phyloP scores from a whole-genome alignment of 2,329 filamentous ascomycete genomes.

The Fusarium sublunatum region DNA sequence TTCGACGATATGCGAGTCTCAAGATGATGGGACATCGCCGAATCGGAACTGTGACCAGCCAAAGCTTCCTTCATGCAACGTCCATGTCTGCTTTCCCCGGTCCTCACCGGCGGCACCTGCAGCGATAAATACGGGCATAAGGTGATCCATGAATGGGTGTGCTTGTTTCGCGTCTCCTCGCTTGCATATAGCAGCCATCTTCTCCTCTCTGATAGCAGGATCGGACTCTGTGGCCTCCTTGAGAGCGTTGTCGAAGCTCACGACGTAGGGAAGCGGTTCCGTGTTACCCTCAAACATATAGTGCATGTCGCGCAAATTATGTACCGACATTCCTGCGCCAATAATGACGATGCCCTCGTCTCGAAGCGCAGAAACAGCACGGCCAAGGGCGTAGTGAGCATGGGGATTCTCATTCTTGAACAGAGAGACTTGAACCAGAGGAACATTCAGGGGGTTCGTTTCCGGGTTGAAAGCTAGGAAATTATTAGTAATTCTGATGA shows the following conservation, averaged over 20 bases:
- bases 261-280: constrained; percentile 65
- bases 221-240: constrained; percentile 70
- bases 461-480: constrained; percentile 68
- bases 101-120: constrained; percentile 60
- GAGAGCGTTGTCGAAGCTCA: constrained; percentile 74
- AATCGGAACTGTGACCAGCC: constrained; percentile 62
- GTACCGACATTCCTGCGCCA: constrained; percentile 79
- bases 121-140: constrained; percentile 61
- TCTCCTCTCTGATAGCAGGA: constrained; percentile 52
- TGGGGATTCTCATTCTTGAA: constrained; percentile 72
- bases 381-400: constrained; percentile 74
- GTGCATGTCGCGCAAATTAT: constrained; percentile 70
- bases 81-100: constrained; percentile 57
- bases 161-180: constrained; percentile 60
- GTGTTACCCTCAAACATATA: constrained; percentile 52
- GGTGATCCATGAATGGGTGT: constrained; percentile 62
- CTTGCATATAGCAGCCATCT: constrained; percentile 54
- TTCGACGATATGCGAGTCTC: constrained; percentile 12
- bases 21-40: constrained; percentile 49
- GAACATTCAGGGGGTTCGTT: constrained; percentile 71
- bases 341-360: constrained; percentile 76
- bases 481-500: constrained; percentile 13
- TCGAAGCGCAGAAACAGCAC: constrained; percentile 72
- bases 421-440: constrained; percentile 78
- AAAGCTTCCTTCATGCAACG: constrained; percentile 57